phyloP scores from a whole-genome alignment of 176 grass and related monocot genomes.

The Oryza punctata region DNA sequence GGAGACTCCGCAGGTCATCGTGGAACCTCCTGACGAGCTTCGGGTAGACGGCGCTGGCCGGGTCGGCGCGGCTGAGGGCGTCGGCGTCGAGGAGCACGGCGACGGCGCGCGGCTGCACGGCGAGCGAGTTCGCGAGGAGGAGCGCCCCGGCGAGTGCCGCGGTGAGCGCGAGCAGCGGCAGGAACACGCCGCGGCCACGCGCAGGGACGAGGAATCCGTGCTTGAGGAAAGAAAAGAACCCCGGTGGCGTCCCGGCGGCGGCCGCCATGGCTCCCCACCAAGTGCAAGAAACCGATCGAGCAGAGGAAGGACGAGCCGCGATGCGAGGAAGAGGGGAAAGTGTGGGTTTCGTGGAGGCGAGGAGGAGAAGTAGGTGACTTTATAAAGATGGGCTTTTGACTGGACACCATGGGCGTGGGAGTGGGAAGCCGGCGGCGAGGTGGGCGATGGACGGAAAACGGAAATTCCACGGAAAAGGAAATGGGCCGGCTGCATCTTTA shows the following conservation, averaged over 20 bases:
- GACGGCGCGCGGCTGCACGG: slow-evolving; percentile 48
- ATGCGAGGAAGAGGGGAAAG: neutral
- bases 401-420: too few relatives aligned
- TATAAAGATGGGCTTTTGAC: neutral
- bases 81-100: slow-evolving; percentile 25
- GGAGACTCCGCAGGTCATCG: neutral
- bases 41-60: slow-evolving; percentile 26
- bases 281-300: neutral
- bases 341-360: neutral
- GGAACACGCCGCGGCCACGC: slow-evolving; percentile 25
- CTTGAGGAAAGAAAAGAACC: slow-evolving; percentile 40
- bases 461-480: too few relatives aligned
- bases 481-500: too few relatives aligned
- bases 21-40: slow-evolving; percentile 1
- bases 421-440: too few relatives aligned
- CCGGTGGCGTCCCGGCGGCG: neutral
- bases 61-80: slow-evolving; percentile 35
- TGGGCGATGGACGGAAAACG: too few relatives aligned
- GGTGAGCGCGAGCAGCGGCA: slow-evolving; percentile 38
- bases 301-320: neutral
- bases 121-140: slow-evolving; percentile 44
- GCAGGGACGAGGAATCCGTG: slow-evolving; percentile 40
- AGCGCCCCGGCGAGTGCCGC: slow-evolving; percentile 36
- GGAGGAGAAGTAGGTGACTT: neutral
- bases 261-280: slow-evolving; percentile 27